Evolutionary conservation across 768 basidiomycete genomes (phyloP).

Genomic region (Sarcomyxa edulis): DNA sequence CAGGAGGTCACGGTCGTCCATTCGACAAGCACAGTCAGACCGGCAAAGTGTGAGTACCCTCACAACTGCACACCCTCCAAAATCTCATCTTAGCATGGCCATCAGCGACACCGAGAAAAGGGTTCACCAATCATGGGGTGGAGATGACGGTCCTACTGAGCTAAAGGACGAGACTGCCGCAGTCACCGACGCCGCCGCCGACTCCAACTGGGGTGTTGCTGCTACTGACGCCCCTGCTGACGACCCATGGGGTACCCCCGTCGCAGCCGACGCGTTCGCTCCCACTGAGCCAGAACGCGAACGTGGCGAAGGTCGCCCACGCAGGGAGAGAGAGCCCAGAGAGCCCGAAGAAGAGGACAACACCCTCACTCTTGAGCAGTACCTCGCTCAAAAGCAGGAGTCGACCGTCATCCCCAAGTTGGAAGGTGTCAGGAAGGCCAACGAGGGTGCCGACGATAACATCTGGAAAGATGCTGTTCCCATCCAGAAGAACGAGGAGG

Average conservation of each 20-base stretch:
- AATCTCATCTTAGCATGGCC: too few relatives aligned
- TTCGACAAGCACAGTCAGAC: slow-evolving; percentile 87
- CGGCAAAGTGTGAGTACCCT: slow-evolving; percentile 63
- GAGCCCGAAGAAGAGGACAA: slow-evolving; percentile 88
- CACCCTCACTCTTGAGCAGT: slow-evolving; percentile 91
- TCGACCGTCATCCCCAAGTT: slow-evolving; percentile 63
- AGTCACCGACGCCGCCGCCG: slow-evolving; percentile 52
- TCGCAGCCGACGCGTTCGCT: slow-evolving; percentile 28
- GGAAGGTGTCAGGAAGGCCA: slow-evolving; percentile 70
- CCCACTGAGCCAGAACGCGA: slow-evolving; percentile 28
- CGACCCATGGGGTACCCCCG: slow-evolving; percentile 39
- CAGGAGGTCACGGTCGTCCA: slow-evolving; percentile 63
- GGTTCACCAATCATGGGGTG: slow-evolving; percentile 92
- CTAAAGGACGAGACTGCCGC: slow-evolving; percentile 78
- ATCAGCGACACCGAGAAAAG: slow-evolving; percentile 93
- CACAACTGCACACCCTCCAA: slow-evolving; percentile 10
- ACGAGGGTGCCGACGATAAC: slow-evolving; percentile 68
- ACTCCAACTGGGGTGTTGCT: slow-evolving; percentile 40
- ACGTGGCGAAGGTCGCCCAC: slow-evolving; percentile 24
- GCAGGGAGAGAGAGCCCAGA: slow-evolving; percentile 37
- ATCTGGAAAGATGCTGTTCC: slow-evolving; percentile 70
- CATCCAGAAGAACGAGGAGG: slow-evolving; percentile 65
- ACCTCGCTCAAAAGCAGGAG: slow-evolving; percentile 74
- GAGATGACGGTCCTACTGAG: slow-evolving; percentile 82
- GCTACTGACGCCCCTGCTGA: slow-evolving; percentile 42